These are phyloP conservation scores for Saccharomyces hybrid DNA, from an alignment of 1,139 yeast species.

Conservation along the genomic window DNA sequence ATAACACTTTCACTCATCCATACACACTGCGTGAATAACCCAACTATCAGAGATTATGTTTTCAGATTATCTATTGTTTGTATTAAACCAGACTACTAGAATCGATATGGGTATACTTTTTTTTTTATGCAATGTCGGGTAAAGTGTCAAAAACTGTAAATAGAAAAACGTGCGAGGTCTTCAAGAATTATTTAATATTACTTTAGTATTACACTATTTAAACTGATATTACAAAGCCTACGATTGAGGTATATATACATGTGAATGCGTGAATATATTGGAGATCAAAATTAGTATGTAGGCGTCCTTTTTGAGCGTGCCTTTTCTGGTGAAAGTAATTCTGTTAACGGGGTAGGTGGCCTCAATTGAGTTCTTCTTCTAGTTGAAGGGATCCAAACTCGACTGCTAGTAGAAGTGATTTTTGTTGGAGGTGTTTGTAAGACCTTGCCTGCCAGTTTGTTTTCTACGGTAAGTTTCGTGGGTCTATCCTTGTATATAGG, in stretches of 20 bases:
- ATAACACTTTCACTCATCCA: neutral
- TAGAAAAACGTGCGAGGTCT: neutral
- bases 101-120: neutral
- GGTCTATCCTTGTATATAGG: constrained; percentile 1
- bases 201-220: neutral
- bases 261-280: neutral
- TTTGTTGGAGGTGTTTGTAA: constrained; percentile 1
- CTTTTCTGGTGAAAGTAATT: constrained; percentile 7
- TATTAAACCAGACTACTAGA: neutral
- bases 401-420: neutral
- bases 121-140: neutral
- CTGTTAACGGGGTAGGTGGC: constrained; percentile 22
- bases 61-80: neutral
- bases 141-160: neutral
- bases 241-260: neutral
- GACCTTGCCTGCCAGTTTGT: neutral
- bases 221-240: neutral
- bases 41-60: neutral
- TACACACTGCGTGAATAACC: neutral
- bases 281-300: neutral
- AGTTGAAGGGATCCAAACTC: constrained; percentile 13
- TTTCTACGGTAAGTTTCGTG: neutral
- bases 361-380: constrained; percentile 7
- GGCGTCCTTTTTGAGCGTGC: neutral
- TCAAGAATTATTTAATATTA: neutral